phyloP scores from a whole-genome alignment of 306 rosid genomes.

The Quercus ilex region DNA sequence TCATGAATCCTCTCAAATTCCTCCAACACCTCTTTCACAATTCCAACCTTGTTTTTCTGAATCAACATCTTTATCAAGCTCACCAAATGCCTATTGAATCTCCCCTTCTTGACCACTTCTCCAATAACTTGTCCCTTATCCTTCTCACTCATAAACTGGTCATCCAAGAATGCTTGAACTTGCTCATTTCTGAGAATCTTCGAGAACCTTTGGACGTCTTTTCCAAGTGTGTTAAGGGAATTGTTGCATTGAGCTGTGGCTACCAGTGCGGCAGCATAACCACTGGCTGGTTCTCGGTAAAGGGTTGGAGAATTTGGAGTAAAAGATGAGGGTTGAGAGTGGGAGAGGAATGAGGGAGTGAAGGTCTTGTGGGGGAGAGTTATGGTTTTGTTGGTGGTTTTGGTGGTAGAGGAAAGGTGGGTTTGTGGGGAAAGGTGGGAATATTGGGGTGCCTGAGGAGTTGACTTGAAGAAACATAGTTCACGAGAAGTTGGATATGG shows the following conservation, averaged over 20 bases:
- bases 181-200: conserved; percentile 28
- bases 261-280: conserved; percentile 76
- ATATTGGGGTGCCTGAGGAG: conserved; percentile 8
- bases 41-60: conserved; percentile 47
- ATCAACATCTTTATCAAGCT: conserved; percentile 56
- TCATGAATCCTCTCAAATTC: conserved; percentile 73
- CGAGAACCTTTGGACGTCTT: conserved; percentile 52
- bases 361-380: conserved; percentile 30
- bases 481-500: conserved; percentile 46
- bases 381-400: conserved; percentile 31
- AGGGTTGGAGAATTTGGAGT: conserved; percentile 18
- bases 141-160: conserved; percentile 24
- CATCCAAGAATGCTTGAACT: conserved; percentile 11
- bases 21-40: conserved; percentile 48
- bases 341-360: conserved; percentile 18
- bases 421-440: conserved; percentile 25
- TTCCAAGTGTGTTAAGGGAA: conserved; percentile 50
- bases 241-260: conserved; percentile 51
- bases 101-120: conserved; percentile 32
- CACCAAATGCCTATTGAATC: conserved; percentile 50
- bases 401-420: conserved; percentile 34
- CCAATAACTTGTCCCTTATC: conserved; percentile 35
- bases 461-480: conserved; percentile 31
- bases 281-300: conserved; percentile 53
- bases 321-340: conserved; percentile 18